phyloP scores from a whole-genome alignment of 2,329 filamentous ascomycete genomes.

The Ceratocystiopsis minuta region DNA sequence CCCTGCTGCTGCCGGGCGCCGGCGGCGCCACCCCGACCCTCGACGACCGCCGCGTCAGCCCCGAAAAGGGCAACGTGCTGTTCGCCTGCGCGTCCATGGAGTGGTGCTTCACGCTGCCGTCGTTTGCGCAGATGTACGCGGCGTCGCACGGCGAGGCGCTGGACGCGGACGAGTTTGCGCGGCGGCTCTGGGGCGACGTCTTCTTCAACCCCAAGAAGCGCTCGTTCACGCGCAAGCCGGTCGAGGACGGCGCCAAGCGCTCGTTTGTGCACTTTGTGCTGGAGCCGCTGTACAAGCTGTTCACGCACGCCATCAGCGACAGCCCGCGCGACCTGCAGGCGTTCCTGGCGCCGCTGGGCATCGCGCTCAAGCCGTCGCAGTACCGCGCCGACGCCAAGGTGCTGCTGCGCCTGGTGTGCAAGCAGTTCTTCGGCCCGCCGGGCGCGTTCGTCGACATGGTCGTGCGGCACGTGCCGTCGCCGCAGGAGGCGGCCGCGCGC shows the following conservation, averaged over 20 bases:
- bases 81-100: constrained; percentile 88
- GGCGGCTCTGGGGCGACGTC: constrained; percentile 84
- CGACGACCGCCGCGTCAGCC: constrained; percentile 56
- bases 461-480: constrained; percentile 74
- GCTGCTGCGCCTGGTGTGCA: constrained; percentile 74
- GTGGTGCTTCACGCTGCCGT: constrained; percentile 90
- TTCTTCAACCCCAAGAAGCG: constrained; percentile 86
- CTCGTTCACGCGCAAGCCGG: constrained; percentile 74
- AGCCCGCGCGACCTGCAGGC: constrained; percentile 68
- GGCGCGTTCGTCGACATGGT: constrained; percentile 93
- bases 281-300: constrained; percentile 95
- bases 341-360: constrained; percentile 63
- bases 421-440: constrained; percentile 85
- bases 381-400: constrained; percentile 80
- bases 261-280: constrained; percentile 90
- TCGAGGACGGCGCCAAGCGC: constrained; percentile 63
- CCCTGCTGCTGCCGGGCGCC: constrained; percentile 42
- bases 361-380: constrained; percentile 78
- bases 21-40: too few species aligned
- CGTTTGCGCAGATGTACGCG: constrained; percentile 92
- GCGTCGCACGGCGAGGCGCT: constrained; percentile 62
- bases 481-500: constrained; percentile 55
- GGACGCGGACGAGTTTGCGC: constrained; percentile 66
- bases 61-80: constrained; percentile 94
- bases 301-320: constrained; percentile 84